These are phyloP conservation scores for Syzygium grande DNA, from an alignment of 345 rosid genomes.

Conservation along the genomic window DNA sequence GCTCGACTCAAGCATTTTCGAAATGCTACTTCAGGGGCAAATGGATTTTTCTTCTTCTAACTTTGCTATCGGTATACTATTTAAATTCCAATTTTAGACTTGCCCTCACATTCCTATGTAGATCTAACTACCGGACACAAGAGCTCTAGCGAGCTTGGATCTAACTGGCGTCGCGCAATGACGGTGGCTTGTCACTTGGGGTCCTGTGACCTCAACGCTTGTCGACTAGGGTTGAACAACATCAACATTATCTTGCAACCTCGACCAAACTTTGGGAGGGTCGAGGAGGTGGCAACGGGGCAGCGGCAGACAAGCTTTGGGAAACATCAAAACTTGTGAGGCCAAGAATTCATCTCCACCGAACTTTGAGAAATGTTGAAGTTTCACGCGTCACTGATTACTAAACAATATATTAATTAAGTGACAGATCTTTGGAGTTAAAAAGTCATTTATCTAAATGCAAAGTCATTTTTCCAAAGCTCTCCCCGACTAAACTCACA, in stretches of 20 bases:
- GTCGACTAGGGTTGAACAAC: not conserved
- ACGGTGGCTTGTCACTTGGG: fast-evolving
- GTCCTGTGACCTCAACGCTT: not conserved
- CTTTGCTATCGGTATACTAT: not conserved
- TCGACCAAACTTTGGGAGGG: not conserved
- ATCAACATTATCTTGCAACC: not conserved
- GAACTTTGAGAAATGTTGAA: not conserved
- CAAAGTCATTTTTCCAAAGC: not conserved
- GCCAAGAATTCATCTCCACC: not conserved
- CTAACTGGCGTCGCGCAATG: fast-evolving
- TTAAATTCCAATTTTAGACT: not conserved
- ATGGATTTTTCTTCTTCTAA: not conserved
- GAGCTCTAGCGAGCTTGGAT: not conserved
- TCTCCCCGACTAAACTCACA: not conserved
- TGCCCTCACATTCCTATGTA: not conserved
- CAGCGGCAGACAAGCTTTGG: not conserved
- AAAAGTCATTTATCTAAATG: not conserved
- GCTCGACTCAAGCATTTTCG: not conserved
- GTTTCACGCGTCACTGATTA: not conserved
- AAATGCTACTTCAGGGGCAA: not conserved
- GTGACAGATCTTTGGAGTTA: not conserved
- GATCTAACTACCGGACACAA: not conserved
- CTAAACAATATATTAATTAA: not conserved
- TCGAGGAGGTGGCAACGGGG: not conserved
- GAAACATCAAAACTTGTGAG: not conserved